Evolutionary conservation across 2,329 filamentous ascomycete species (phyloP), one percentile per base, ranked within the genome.

Genomic region (Penicillium sp.): DNA sequence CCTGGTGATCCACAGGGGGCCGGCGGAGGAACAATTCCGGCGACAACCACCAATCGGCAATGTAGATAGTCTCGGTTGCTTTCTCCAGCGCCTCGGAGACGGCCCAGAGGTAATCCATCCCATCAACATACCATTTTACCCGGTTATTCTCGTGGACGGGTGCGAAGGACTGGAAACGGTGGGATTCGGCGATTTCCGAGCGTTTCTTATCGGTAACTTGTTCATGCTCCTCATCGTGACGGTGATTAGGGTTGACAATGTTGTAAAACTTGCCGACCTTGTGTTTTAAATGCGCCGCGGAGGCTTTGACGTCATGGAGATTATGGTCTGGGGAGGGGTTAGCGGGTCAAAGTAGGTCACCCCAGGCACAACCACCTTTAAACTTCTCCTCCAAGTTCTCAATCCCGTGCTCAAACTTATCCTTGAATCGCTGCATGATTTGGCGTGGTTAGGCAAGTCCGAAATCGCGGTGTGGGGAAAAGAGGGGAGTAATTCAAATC

Each of bases 61-160:
- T 95, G 74, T 97, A 99, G 65, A 99, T 97, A 44, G 89, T 88
- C 75, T 97, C 93, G 68, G 89, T 89, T 35, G 94, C 94, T 56
- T 87, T 82, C 60, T 97, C 92, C n/a, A 97, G 81, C 0, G 92
- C 93, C 31, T 88, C 85, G 0, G 92, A 95, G 11, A 99, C 92
- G 18, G 94, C 88, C 87, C 92, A 96, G 73, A 94, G 95, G 74
- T 99, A 99, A 75, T 97, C 89, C 58, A 92, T 82, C 3, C 92
- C 94, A 70, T 97, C 94, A 11, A 97, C 90, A 75, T 97, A 97
- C 92, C 93, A 99, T 78, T 97, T 97, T 70, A 94, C 81, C 55
- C 89, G 81, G 73, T 97, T 97, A 26, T 87, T 89, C 11, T 93
- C 86, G 42, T 88, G 86, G 70, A 93, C 88, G 0, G 93, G 93